These are phyloP conservation scores for Abrus pulchellus DNA, from an alignment of 306 rosid genomes.

Conservation along the genomic window DNA sequence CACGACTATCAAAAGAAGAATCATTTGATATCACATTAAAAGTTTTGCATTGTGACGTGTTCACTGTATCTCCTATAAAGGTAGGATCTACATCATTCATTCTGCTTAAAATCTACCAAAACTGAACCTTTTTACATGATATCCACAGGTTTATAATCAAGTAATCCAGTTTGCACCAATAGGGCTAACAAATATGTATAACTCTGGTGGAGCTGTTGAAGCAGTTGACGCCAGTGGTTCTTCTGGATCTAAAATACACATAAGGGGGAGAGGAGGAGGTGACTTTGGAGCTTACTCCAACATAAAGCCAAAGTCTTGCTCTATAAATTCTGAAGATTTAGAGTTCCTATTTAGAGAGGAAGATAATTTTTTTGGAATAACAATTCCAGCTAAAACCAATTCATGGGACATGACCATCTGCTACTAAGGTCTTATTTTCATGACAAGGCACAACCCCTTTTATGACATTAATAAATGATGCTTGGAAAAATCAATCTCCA, in stretches of 20 bases:
- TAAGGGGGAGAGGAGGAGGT: slow-evolving; percentile 36
- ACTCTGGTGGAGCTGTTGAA: slow-evolving; percentile 43
- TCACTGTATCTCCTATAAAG: slow-evolving; percentile 37
- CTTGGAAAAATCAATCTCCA: neutral
- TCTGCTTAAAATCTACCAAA: slow-evolving; percentile 4
- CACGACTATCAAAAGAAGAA: slow-evolving; percentile 28
- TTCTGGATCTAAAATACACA: slow-evolving; percentile 28
- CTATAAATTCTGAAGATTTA: slow-evolving; percentile 26
- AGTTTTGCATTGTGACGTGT: slow-evolving; percentile 36
- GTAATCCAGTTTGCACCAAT: slow-evolving; percentile 36
- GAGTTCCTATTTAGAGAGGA: slow-evolving; percentile 38
- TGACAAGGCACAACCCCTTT: neutral
- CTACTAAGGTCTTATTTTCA: slow-evolving; percentile 23
- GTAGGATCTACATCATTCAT: slow-evolving; percentile 23
- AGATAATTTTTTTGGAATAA: slow-evolving; percentile 15
- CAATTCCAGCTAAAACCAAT: slow-evolving; percentile 14
- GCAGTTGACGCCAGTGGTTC: slow-evolving; percentile 18
- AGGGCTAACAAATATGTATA: slow-evolving; percentile 39
- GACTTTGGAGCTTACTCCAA: slow-evolving; percentile 41
- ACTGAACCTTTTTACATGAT: neutral
- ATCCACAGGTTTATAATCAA: slow-evolving; percentile 20
- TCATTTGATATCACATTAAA: slow-evolving; percentile 30
- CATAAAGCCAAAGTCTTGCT: slow-evolving; percentile 34
- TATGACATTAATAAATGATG: neutral
- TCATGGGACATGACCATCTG: slow-evolving; percentile 25